Conservation (phyloP, 495 filamentous ascomycete species). For the Xylaria nigripes region DNA sequence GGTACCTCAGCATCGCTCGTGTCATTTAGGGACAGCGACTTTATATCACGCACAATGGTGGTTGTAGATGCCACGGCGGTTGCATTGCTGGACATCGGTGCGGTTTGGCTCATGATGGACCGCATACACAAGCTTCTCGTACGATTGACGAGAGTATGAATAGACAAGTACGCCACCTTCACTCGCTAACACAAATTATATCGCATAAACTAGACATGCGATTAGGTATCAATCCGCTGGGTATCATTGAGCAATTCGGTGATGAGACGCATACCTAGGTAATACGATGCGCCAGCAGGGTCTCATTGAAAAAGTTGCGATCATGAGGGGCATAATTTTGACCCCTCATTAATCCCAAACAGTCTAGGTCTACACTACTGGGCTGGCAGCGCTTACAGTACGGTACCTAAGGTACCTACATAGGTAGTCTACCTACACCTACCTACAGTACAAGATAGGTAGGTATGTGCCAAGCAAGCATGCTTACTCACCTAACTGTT, state of each 20-base stretch:
- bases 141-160: background rate
- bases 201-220: background rate
- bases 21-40: constrained; percentile 8
- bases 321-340: no score
- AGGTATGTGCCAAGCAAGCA: no score
- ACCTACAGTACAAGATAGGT: no score
- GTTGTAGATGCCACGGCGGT: constrained; percentile 5
- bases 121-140: constrained; percentile 3
- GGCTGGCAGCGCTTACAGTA: no score
- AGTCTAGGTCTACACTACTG: no score
- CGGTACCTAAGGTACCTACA: no score
- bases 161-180: background rate
- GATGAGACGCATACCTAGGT: background rate
- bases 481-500: no score
- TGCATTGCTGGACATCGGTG: constrained; percentile 8
- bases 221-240: background rate
- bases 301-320: no score
- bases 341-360: no score
- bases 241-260: background rate
- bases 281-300: no score
- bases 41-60: constrained; percentile 4
- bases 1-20: background rate
- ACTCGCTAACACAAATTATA: background rate
- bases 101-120: constrained; percentile 16
- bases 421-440: no score